These are phyloP conservation scores for Candida cerambycidarum DNA, from an alignment of 805 yeast species.

Conservation along the genomic window DNA sequence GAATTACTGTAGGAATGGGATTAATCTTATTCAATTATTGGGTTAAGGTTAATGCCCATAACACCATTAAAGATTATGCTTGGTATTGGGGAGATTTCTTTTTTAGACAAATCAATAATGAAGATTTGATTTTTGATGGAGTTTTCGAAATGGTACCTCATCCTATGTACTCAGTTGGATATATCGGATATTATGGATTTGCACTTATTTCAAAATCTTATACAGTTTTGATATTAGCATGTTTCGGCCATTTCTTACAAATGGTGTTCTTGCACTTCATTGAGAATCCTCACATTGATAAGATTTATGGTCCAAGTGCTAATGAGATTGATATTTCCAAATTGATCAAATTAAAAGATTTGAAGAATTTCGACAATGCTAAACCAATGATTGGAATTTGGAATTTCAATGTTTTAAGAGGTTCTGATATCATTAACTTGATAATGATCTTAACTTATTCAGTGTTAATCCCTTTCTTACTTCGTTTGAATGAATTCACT, in stretches of 20 bases:
- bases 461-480: conserved; percentile 42
- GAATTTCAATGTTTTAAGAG: conserved; percentile 63
- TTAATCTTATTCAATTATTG: conserved; percentile 73
- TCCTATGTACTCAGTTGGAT: conserved; percentile 90
- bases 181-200: conserved; percentile 82
- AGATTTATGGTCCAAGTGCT: conserved; percentile 60
- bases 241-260: conserved; percentile 74
- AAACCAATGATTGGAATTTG: conserved; percentile 58
- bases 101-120: conserved; percentile 63
- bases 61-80: conserved; percentile 85
- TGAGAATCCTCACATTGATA: conserved; percentile 85
- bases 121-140: conserved; percentile 78
- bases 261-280: conserved; percentile 71
- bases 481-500: conserved; percentile 13
- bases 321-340: conserved; percentile 37
- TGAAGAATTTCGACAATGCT: conserved; percentile 39
- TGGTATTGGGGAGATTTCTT: conserved; percentile 97
- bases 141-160: conserved; percentile 89
- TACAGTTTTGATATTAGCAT: conserved; percentile 64
- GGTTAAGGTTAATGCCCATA: conserved; percentile 86
- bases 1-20: conserved; percentile 57
- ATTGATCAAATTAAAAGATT: conserved; percentile 49
- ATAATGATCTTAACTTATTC: conserved; percentile 42
- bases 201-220: conserved; percentile 76
- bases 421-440: conserved; percentile 58